A percentile compares a stretch with the other conserved stretches of the same genome.
These are phyloP conservation scores for Diversispora eburnea DNA, from an alignment of 192 early-diverging fungal genomes.

Conservation along the genomic window DNA sequence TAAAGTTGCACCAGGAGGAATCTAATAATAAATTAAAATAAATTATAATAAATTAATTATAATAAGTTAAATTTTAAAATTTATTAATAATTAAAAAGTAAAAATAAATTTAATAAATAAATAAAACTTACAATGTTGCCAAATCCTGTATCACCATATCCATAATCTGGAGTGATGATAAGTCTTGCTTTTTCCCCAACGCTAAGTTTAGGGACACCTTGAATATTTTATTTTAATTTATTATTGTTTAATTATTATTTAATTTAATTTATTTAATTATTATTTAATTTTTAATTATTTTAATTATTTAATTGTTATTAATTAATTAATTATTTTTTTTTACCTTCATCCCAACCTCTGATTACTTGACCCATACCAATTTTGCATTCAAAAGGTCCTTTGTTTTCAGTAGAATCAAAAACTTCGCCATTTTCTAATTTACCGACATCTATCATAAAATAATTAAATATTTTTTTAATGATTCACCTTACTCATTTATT, in stretches of 20 bases:
- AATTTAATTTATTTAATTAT: not conserved
- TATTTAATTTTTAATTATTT: not conserved
- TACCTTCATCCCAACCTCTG: conserved; percentile 62
- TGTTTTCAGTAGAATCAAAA: conserved; percentile 91
- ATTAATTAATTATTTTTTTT: conserved; percentile 18
- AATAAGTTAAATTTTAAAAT: not conserved
- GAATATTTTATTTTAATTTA: not conserved
- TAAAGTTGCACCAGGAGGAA: no score
- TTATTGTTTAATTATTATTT: not conserved
- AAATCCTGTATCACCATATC: conserved; percentile 47
- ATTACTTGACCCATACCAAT: conserved; percentile 97
- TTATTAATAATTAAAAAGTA: not conserved
- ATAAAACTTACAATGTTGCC: not conserved
- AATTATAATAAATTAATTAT: no score
- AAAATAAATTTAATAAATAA: not conserved
- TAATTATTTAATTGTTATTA: not conserved
- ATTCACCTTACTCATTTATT: not conserved
- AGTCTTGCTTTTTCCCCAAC: conserved; percentile 85
- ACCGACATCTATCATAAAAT: conserved; percentile 2
- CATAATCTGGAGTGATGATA: conserved; percentile 78
- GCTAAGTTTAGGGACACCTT: conserved; percentile 91
- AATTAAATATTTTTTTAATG: not conserved
- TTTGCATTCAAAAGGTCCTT: conserved; percentile 78
- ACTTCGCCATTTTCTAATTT: conserved; percentile 63
- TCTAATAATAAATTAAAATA: no score